Evolutionary conservation across 306 rosid species (phyloP), one percentile per base, ranked within the genome.

Genomic region (Corylus americana): DNA sequence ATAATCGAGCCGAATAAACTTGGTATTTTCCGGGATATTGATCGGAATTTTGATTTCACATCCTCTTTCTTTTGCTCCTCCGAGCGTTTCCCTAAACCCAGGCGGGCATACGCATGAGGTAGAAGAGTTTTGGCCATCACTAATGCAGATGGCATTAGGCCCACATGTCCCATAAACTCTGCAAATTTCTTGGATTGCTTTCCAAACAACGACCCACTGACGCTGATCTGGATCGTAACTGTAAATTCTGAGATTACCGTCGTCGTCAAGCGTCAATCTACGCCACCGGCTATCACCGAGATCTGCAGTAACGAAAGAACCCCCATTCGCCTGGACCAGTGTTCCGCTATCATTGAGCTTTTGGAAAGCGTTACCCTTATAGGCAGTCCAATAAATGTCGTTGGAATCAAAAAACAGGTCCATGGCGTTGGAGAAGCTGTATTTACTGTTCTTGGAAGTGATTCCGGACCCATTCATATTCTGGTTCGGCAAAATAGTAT

Each of bases 231-330:
- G 77, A 73, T 86, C 72, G 80, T 82, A 90, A 70, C 94, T 87
- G 74, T 87, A 90, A 73, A 92, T 87, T 77, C 81, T 82, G 47
- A 95, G 88, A 75, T 90, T 87, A 6, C 97, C 98, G 69, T 92
- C 94, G 10, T 91, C 84, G 35, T 86, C 93, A 4, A 92, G 86
- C n/a, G 86, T 91, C 42, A 92, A 54, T 77, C 86, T 81, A 27
- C 92, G 69, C 2, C 73, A 47, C 62, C 85, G 83, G 17, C 58
- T 13, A 0, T 71, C 85, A 7, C 92, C 94, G 49, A 78, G 88
- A 83, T 92, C 93, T 1, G 87, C 84, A 16, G 91, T 73, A 1
- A 86, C 58, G 59, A 92, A 80, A 16, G 87, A 55, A 3, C 0
- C 59, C 42, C 51, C 80, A 22, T 53, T 45, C 2, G 0, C 29